Evolutionary conservation across 176 grass and related monocot genomes (phyloP).

Genomic region (Avena insularis): DNA sequence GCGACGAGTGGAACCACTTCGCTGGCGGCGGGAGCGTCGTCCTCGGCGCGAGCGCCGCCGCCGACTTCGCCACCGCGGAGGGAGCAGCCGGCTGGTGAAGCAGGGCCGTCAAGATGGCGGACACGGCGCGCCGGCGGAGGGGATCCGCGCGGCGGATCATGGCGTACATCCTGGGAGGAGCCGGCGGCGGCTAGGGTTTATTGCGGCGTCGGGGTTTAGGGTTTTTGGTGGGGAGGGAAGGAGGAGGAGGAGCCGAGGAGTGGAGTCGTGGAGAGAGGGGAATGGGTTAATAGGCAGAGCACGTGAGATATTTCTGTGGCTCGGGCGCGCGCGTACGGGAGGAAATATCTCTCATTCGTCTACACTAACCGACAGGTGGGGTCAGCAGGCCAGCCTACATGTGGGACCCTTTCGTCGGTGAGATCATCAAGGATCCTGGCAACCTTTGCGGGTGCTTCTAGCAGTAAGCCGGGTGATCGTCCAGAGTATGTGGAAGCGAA

Average conservation of each 20-base stretch:
- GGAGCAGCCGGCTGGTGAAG: neutral
- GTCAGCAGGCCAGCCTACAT: fast-evolving
- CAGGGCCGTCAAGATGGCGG: slow-evolving; percentile 14
- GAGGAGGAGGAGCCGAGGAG: neutral
- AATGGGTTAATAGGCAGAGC: slow-evolving; percentile 35
- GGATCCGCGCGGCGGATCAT: slow-evolving; percentile 55
- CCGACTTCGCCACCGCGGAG: neutral
- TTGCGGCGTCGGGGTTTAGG: slow-evolving; percentile 46
- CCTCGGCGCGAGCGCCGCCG: neutral
- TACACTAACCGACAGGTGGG: neutral
- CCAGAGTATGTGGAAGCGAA: no score
- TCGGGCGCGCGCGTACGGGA: neutral
- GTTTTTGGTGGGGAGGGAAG: slow-evolving; percentile 11
- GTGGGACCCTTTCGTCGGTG: neutral
- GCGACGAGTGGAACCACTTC: slow-evolving; percentile 54
- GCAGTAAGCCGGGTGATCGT: neutral
- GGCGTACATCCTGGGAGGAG: slow-evolving; percentile 55
- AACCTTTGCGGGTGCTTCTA: neutral
- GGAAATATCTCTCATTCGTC: neutral
- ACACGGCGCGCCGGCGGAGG: slow-evolving; percentile 40
- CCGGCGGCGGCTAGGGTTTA: slow-evolving; percentile 53
- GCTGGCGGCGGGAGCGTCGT: neutral
- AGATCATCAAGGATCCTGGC: fast-evolving
- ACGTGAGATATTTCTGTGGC: slow-evolving; percentile 29
- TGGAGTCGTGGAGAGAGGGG: neutral